Evolutionary conservation across 306 rosid species (phyloP), one percentile per base, ranked within the genome.

Genomic region (Ochetophila trinervis): DNA sequence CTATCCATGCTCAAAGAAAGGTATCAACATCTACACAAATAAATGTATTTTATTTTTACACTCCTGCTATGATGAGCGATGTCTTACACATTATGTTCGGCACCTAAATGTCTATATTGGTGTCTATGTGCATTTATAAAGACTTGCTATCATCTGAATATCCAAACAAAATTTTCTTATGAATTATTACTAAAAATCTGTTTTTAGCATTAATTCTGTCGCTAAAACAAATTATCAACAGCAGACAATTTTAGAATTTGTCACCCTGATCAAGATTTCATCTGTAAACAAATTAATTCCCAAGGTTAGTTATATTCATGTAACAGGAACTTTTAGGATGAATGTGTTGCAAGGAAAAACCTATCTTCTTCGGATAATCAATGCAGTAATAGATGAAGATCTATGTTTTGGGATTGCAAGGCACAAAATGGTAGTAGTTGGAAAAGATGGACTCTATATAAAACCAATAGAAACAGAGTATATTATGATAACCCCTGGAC

Each of bases 391-490:
- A 52, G 78, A 85, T 36, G 63, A 69, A 7, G 63, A 71, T 40
- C n/a, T 80, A 12, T 87, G 85, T 76, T 72, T 85, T 57, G 63
- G 66, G 19, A 44, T 87, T 5, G 81, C 85, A 6, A 57, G 72
- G 3, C 95, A 87, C 17, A 70, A 76, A 14, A 66, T 87, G 16
- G 85, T 85, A n/a, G 78, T 87, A 15, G 86, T 87, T 2, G 90
- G 83, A 62, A 32, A 69, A 2, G 94, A 87, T 37, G 94, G 78
- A 1, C 71, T 78, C 84, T 84, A 87, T 77, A 66, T 69, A 4
- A 80, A 84, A 76, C 88, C 86, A 17, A 5, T 85, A 44, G 53
- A 65, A 10, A 72, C 77, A 21, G 75, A 80, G 16, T 64, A 78
- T 77, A 49, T 87, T 24, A 61, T 82, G 40, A 82, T 84, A 35